Evolutionary conservation across 2,329 filamentous ascomycete species (phyloP), one percentile per base, ranked within the genome.

Genomic region (Fusarium bactridioides): DNA sequence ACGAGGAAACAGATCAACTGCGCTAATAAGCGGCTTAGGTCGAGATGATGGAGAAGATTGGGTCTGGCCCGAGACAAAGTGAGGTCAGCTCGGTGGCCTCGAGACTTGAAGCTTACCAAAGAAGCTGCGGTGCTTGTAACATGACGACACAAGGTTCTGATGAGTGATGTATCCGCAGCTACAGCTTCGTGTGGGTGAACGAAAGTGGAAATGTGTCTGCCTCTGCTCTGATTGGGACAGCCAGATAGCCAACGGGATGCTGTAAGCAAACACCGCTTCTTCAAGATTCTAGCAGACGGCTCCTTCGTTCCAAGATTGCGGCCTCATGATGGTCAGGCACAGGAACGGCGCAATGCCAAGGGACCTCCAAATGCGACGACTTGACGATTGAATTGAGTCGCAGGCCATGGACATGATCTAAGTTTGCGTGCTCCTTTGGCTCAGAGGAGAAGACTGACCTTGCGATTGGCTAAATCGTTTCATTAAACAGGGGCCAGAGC

Each of bases 1-100:
- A 53, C 63, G 47, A 72, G 61, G 55, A 70, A 64, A 72, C 69
- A 70, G 73, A 70, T 77, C 73, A 73, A 48, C 74, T 48, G 56
- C 75, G 59, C 74, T 64, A 74, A 67, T 43, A 59, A 56, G 60
- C 45, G 56, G 67, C 55, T 60, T 67, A 21, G 65, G 65, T 60
- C n/a, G 47, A 64, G 35, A 61, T 65, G 66, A 74, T 48, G 60
- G 29, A 64, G 48, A 53, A 66, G 55, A 53, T 56, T 64, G 47
- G 69, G 41, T 47, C 50, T 57, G 44, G n/a, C 29, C 57, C 41
- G 62, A 71, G 73, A 71, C 61, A 76, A 50, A 58, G 61, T 76
- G 70, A 76, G 74, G 73, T 76, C 73, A 75, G 72, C 56, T 63
- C 45, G 56, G 59, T 61, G 51, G 61, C 41, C 56, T 62, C 44